These are phyloP conservation scores for Mrakiaceae sp. DNA, from an alignment of 1,284 basidiomycete genomes.

Conservation along the genomic window DNA sequence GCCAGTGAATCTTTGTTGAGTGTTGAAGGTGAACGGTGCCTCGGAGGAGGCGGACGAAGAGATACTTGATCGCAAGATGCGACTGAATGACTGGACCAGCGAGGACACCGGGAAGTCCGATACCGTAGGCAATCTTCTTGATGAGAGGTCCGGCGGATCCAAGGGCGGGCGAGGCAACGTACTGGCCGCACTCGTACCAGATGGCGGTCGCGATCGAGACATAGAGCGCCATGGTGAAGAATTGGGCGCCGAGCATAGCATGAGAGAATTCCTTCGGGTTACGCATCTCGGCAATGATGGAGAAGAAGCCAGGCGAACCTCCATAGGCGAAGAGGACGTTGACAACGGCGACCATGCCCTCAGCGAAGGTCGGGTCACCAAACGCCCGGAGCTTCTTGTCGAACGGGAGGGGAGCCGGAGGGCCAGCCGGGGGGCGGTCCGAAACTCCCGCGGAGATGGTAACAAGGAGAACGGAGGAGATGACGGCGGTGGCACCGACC, in stretches of 20 bases:
- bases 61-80: slow-evolving; percentile 23
- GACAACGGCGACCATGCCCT: slow-evolving; percentile 31
- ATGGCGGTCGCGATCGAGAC: not conserved
- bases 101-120: slow-evolving; percentile 4
- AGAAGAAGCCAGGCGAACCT: slow-evolving; percentile 27
- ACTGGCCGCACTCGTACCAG: slow-evolving; percentile 24
- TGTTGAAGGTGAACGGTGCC: slow-evolving; percentile 26
- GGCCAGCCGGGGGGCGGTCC: slow-evolving; percentile 30
- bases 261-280: slow-evolving; percentile 25
- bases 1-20: slow-evolving; percentile 26
- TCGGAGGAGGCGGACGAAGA: slow-evolving; percentile 28
- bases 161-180: slow-evolving; percentile 35
- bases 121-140: slow-evolving; percentile 23
- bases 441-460: slow-evolving; percentile 34
- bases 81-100: slow-evolving; percentile 17
- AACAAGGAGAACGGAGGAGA: slow-evolving; percentile 24
- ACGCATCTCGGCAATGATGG: slow-evolving; percentile 34
- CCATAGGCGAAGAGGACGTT: slow-evolving; percentile 30
- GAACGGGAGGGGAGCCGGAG: slow-evolving; percentile 24
- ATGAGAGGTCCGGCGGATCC: slow-evolving; percentile 34
- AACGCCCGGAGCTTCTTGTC: slow-evolving; percentile 24
- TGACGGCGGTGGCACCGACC: slow-evolving; percentile 25
- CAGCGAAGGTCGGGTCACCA: slow-evolving; percentile 24
- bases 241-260: slow-evolving; percentile 17
- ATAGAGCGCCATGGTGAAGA: slow-evolving; percentile 17